Evolutionary conservation across 1,139 yeast species (phyloP), one percentile per base, ranked within the genome.

Genomic region (Geotrichum europaeum): DNA sequence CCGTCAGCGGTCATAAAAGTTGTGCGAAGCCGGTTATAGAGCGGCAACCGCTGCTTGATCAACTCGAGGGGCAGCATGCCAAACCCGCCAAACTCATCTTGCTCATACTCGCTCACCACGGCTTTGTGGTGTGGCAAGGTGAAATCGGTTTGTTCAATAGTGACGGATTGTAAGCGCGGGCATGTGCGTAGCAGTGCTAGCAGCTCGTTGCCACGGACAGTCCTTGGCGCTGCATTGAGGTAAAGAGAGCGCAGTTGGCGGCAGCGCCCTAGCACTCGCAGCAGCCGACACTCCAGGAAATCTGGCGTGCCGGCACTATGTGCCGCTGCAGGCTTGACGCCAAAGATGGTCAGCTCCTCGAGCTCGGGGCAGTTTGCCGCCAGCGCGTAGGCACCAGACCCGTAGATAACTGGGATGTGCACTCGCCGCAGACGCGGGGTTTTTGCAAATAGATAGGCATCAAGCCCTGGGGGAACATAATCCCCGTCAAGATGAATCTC

Each of bases 61-160:
- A 54, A 18, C 43, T 54, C 56, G n/a, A 54, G 45, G 18, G 56
- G 56, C 4, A 53, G 51, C 56, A 53, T 53, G 18, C 56, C 51
- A 34, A 45, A 45, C n/a, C 56, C 56, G 18, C 56, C 56, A 28
- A 28, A 55, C 49, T 55, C 58, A 18, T 55, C 58, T 47, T 55
- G 24, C 24, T 55, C 53, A 18, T 55, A 49, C n/a, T 55, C 58
- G 32, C 34, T 49, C 20, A 50, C 49, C 3, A 54, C 51, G 13
- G 49, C 51, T 30, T 54, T 54, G 30, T 54, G 45, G 36, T 45
- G 45, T 4, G 51, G 56, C 28, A 54, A 24, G 12, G 45, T 51
- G 18, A 54, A 54, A 24, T 54, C 40, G 4, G 45, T 54, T 20
- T 54, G 56, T 43, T 54, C 56, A 15, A 54, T 54, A 2, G 25